Evolutionary conservation across 164 flowering plant species (phyloP), one percentile per base, ranked within the genome.

Genomic region (Umbilicus rupestris): DNA sequence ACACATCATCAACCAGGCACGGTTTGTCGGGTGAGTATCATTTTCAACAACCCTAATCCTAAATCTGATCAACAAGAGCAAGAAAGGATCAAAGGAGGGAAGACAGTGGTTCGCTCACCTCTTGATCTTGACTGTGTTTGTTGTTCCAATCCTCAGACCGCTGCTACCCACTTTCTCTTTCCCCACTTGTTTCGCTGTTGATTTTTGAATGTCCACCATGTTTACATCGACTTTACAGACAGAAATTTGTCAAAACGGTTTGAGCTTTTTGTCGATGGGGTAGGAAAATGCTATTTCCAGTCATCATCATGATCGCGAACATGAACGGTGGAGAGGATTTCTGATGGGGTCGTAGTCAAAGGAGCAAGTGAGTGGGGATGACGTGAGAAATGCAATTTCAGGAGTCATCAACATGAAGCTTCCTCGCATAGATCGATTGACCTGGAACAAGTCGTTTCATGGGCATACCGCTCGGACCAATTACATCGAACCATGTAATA

Each of bases 361-460:
- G 58, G 31, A 52, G 58, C 58, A 52, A 52, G 58, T 52, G 30
- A 52, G 58, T 52, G 58, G 19, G 7, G 52, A 47, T 47, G 52
- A 45, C 3, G n/a, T 24, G 52, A 22, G 52, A 47, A 19, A 19
- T 47, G 14, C 52, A 47, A n/a, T n/a, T n/a, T n/a, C n/a, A n/a
- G n/a, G n/a, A n/a, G n/a, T 10, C 19, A 47, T 19, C 22, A 22
- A 41, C 14, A 47, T 24, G 52, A 47, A 47, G 52, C 52, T 47
- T 47, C 52, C 19, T 47, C 52, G 8, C 22, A 19, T 5, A 10
- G 22, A n/a, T n/a, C 52, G n/a, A 47, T 47, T n/a, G 52, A n/a
- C n/a, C n/a, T n/a, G n/a, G n/a, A n/a, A n/a, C n/a, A n/a, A n/a
- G n/a, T n/a, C n/a, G n/a, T n/a, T n/a, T n/a, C n/a, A n/a, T n/a